phyloP scores from a whole-genome alignment of 2,329 filamentous ascomycete species.

The Talaromyces islandicus region DNA sequence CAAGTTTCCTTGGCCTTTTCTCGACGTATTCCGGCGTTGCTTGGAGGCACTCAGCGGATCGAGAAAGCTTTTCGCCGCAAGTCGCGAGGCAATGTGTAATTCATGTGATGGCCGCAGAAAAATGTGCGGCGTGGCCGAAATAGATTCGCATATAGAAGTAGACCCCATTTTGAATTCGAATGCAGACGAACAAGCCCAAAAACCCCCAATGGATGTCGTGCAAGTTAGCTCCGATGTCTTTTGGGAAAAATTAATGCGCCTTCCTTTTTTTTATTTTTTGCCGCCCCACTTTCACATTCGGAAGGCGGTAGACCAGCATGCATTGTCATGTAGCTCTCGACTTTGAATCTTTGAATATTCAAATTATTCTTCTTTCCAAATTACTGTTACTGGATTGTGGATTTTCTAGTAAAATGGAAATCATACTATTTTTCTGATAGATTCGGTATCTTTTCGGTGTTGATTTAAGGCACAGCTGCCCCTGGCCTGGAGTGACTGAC shows the following conservation, averaged over 20 bases:
- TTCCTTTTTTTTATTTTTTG: background rate
- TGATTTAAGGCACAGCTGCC: background rate
- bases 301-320: background rate
- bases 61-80: conserved; percentile 71
- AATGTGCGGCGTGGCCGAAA: conserved; percentile 59
- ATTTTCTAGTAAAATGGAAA: background rate
- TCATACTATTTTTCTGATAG: background rate
- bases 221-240: background rate
- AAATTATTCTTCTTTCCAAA: background rate
- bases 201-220: background rate
- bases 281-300: background rate
- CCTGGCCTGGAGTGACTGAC: background rate
- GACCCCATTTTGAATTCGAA: background rate
- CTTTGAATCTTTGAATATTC: background rate
- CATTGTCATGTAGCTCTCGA: background rate
- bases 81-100: conserved; percentile 64
- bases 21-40: conserved; percentile 59
- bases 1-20: conserved; percentile 20
- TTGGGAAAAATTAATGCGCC: background rate
- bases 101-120: conserved; percentile 69
- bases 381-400: background rate
- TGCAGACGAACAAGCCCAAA: background rate
- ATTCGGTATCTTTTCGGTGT: background rate
- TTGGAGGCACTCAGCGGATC: conserved; percentile 71
- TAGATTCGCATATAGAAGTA: conserved; percentile 12